Evolutionary conservation across 164 flowering plant genomes (phyloP).

Genomic region (Magnolia sinica): DNA sequence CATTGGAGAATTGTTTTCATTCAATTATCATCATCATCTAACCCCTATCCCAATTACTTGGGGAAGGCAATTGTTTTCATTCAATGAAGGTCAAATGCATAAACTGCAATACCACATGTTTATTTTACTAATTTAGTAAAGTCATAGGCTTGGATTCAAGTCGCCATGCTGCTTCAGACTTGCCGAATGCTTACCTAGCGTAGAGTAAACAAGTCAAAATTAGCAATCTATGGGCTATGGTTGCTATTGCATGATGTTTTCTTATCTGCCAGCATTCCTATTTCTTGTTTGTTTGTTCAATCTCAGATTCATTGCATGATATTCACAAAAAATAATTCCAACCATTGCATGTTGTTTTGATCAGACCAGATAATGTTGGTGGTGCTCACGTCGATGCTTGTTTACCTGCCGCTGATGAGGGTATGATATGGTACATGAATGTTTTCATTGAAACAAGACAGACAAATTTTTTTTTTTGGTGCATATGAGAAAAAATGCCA

Average conservation of each 20-base stretch:
- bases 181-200: background rate
- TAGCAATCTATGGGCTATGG: background rate
- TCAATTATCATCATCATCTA: too few relatives aligned
- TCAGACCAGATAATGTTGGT: constrained; percentile 45
- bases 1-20: too few relatives aligned
- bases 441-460: constrained; percentile 4
- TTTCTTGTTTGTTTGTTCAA: background rate
- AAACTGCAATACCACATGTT: too few relatives aligned
- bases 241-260: background rate
- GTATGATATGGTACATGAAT: constrained; percentile 21
- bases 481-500: background rate
- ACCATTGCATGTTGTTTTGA: constrained; percentile 3
- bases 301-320: background rate
- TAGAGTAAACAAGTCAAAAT: background rate
- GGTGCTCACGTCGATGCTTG: constrained; percentile 18
- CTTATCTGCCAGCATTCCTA: background rate
- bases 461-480: background rate
- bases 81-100: too few relatives aligned
- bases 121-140: background rate
- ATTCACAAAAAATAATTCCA: background rate
- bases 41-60: too few relatives aligned
- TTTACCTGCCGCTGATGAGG: constrained; percentile 34
- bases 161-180: background rate
- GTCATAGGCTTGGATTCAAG: background rate
- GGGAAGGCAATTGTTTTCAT: too few relatives aligned